Conservation (phyloP, 768 basidiomycete genomes). For the Lactifluus piperatus region DNA sequence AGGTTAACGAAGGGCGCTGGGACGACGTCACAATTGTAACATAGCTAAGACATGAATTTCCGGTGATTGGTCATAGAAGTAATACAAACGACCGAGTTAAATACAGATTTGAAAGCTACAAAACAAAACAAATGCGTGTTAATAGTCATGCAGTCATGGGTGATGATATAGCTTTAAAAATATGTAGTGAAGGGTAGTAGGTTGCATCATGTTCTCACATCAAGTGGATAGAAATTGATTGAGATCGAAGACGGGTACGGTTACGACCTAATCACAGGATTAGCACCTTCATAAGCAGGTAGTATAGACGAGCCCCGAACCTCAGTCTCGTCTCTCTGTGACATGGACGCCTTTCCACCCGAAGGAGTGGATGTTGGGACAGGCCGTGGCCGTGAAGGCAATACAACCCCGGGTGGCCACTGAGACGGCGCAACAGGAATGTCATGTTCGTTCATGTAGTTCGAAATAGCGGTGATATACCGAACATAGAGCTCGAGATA, state of each 20-base stretch:
- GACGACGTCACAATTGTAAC: constrained; percentile 48
- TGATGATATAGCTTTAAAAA: not conserved
- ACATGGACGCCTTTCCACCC: not conserved
- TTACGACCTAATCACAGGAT: constrained; percentile 3
- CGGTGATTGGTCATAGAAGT: not conserved
- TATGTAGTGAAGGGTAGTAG: not conserved
- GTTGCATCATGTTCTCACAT: not conserved
- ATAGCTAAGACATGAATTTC: constrained; percentile 19
- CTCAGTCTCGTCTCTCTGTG: constrained; percentile 9
- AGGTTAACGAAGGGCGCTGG: constrained; percentile 56
- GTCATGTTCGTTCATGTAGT: constrained; percentile 40
- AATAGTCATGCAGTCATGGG: not conserved
- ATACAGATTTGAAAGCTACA: constrained; percentile 19
- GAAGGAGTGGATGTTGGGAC: not conserved
- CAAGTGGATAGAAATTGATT: constrained; percentile 9
- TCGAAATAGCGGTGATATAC: constrained; percentile 57
- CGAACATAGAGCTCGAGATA: constrained; percentile 56
- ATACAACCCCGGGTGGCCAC: constrained; percentile 35
- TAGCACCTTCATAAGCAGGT: not conserved
- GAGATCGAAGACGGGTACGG: constrained; percentile 7
- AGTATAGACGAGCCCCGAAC: not conserved
- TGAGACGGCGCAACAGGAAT: constrained; percentile 35
- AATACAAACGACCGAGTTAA: not conserved
- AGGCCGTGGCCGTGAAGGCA: constrained; percentile 31
- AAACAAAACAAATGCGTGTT: constrained; percentile 6